phyloP scores from a whole-genome alignment of 179 eudicot genomes.

The Actinidia arguta region DNA sequence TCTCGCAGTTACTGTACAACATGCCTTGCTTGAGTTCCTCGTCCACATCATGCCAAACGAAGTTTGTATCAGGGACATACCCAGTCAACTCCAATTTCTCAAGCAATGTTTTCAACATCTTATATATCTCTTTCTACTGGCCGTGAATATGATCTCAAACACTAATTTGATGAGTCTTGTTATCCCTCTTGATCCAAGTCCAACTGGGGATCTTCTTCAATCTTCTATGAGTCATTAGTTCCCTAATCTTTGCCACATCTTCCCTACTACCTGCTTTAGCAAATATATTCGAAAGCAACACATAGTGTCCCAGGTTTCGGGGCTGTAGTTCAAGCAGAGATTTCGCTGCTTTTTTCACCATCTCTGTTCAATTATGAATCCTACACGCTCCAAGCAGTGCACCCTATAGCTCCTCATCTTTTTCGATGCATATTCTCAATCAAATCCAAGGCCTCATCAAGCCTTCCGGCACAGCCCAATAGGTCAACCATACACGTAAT shows the following conservation, averaged over 20 bases:
- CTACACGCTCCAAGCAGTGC: slow-evolving; percentile 78
- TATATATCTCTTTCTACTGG: slow-evolving; percentile 51
- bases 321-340: slow-evolving; percentile 64
- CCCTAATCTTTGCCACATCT: slow-evolving; percentile 61
- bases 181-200: slow-evolving; percentile 78
- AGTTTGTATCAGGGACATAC: slow-evolving; percentile 67
- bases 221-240: slow-evolving; percentile 55
- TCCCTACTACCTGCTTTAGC: slow-evolving; percentile 74
- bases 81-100: slow-evolving; percentile 55
- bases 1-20: slow-evolving; percentile 66
- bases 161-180: slow-evolving; percentile 60
- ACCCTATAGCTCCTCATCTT: slow-evolving; percentile 70
- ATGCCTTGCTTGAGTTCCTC: slow-evolving; percentile 64
- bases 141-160: slow-evolving; percentile 71
- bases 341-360: slow-evolving; percentile 67
- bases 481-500: slow-evolving; percentile 85
- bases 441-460: slow-evolving; percentile 58
- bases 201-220: slow-evolving; percentile 79
- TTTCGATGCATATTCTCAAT: slow-evolving; percentile 59
- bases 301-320: slow-evolving; percentile 72
- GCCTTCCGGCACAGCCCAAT: slow-evolving; percentile 74
- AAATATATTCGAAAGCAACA: slow-evolving; percentile 70
- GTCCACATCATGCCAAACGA: slow-evolving; percentile 67
- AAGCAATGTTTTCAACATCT: slow-evolving; percentile 39
- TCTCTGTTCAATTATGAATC: slow-evolving; percentile 53